A percentile compares a stretch with the other conserved stretches of the same genome.
Conservation (phyloP, 139 green algal genomes). For the Yamagishiella unicocca region DNA sequence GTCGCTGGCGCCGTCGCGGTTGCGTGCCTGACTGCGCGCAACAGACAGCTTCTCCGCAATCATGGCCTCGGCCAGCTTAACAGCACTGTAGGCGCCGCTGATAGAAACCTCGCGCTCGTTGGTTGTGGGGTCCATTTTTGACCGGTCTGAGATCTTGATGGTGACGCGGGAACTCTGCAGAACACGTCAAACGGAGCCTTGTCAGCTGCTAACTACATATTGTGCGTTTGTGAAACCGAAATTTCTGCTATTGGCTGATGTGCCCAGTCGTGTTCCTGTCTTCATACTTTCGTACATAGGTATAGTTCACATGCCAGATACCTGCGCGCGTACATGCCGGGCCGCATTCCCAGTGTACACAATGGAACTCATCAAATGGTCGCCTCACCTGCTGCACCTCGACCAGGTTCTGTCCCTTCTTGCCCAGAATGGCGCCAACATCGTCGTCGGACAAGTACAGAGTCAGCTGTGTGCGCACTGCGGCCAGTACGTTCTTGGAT, state of each 20-base stretch:
- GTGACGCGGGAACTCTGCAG: conserved; percentile 67
- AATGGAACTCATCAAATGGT: too few relatives aligned
- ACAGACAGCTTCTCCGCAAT: conserved; percentile 71
- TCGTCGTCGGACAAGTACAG: conserved; percentile 70
- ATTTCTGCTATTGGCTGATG: too few relatives aligned
- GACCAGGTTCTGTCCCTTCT: conserved; percentile 64
- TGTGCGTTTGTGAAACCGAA: too few relatives aligned
- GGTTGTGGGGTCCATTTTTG: conserved; percentile 69
- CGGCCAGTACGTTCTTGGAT: conserved; percentile 54
- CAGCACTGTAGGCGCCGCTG: conserved; percentile 57
- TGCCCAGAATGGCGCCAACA: conserved; percentile 72
- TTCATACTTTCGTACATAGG: too few relatives aligned
- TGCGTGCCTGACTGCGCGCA: conserved; percentile 43
- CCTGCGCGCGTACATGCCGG: too few relatives aligned
- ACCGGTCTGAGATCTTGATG: conserved; percentile 74
- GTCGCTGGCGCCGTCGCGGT: conserved; percentile 25
- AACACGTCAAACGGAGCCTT: too few relatives aligned
- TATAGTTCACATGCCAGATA: too few relatives aligned
- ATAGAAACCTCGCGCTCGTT: conserved; percentile 75
- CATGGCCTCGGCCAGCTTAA: conserved; percentile 78
- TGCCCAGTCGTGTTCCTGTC: too few relatives aligned
- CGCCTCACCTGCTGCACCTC: conserved; percentile 61
- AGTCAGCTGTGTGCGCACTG: conserved; percentile 30
- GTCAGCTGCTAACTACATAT: too few relatives aligned
- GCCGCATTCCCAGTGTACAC: too few relatives aligned